Evolutionary conservation across 2,329 filamentous ascomycete genomes (phyloP).

Genomic region (Orbilia javanica): DNA sequence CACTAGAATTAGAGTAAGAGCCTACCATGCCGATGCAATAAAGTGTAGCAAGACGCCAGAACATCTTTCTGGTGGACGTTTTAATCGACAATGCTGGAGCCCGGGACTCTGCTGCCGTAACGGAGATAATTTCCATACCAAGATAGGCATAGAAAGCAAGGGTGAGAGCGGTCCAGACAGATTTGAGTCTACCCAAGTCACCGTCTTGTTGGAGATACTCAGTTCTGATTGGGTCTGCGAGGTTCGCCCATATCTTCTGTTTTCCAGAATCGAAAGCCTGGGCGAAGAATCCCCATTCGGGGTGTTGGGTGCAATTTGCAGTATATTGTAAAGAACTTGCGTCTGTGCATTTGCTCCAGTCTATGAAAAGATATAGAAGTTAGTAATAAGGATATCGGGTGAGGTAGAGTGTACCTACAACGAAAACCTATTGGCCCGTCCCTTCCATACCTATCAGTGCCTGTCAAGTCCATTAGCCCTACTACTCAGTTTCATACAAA

Average conservation of each 20-base stretch:
- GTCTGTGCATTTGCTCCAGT: conserved; percentile 51
- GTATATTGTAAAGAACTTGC: conserved; percentile 43
- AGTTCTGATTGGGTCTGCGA: conserved; percentile 57
- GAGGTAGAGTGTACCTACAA: conserved; percentile 25
- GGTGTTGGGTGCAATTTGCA: conserved; percentile 41
- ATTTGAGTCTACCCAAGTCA: conserved; percentile 63
- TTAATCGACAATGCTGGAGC: conserved; percentile 67
- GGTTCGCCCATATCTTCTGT: conserved; percentile 50
- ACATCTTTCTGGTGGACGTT: conserved; percentile 67
- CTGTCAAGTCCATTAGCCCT: conserved; percentile 22
- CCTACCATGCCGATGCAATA: conserved; percentile 65
- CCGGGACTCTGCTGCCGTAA: conserved; percentile 66
- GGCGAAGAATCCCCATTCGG: conserved; percentile 57
- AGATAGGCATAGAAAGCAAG: conserved; percentile 67
- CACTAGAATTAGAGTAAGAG: not conserved
- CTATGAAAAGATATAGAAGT: conserved; percentile 35
- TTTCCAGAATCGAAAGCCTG: conserved; percentile 52
- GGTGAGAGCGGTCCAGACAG: conserved; percentile 66
- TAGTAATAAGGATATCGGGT: not conserved
- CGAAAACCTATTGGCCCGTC: conserved; percentile 45
- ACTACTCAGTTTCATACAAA: conserved; percentile 23
- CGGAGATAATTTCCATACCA: conserved; percentile 67
- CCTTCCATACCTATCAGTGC: conserved; percentile 46
- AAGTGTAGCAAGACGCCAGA: conserved; percentile 66
- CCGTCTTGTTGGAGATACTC: conserved; percentile 62